Evolutionary conservation across 768 basidiomycete genomes (phyloP).

Genomic region (Chalciporus pseudorubinellus): DNA sequence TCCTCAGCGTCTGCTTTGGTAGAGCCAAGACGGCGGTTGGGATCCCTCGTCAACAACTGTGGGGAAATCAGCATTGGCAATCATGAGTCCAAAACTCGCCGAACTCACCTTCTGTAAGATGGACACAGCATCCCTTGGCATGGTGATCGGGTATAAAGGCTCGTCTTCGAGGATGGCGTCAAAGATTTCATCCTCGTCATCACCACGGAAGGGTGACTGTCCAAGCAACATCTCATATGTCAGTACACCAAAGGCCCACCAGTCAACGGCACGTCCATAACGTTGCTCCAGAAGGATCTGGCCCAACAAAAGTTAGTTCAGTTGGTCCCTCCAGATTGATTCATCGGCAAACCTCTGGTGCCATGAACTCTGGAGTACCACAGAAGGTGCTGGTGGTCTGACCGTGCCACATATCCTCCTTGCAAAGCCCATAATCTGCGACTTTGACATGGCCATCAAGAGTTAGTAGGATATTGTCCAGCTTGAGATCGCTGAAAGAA

Average conservation of each 20-base stretch:
- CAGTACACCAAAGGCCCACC: conserved; percentile 99
- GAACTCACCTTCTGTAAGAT: conserved; percentile 82
- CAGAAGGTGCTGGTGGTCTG: conserved; percentile 98
- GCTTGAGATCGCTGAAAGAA: conserved; percentile 91
- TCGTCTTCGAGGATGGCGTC: conserved; percentile 99
- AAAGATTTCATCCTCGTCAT: conserved; percentile 99
- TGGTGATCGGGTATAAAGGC: conserved; percentile 97
- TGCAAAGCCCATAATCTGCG: conserved; percentile 98
- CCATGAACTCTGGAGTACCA: conserved; percentile 99
- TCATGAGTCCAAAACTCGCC: background rate
- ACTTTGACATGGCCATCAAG: conserved; percentile 98
- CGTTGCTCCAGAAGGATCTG: conserved; percentile 99
- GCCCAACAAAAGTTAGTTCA: conserved; percentile 5
- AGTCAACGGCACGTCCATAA: conserved; percentile 97
- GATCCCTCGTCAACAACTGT: conserved; percentile 91
- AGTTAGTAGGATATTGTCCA: conserved; percentile 96
- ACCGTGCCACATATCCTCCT: conserved; percentile 98
- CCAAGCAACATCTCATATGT: conserved; percentile 99
- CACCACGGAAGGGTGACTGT: conserved; percentile 98
- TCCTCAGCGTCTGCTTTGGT: conserved; percentile 92
- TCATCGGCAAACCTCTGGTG: conserved; percentile 76
- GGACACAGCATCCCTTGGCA: conserved; percentile 96
- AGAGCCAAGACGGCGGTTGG: conserved; percentile 84
- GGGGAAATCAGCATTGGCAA: conserved; percentile 5
- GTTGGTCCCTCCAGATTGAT: background rate